phyloP scores from a whole-genome alignment of 2,329 filamentous ascomycete genomes.

The Alternaria rosae region DNA sequence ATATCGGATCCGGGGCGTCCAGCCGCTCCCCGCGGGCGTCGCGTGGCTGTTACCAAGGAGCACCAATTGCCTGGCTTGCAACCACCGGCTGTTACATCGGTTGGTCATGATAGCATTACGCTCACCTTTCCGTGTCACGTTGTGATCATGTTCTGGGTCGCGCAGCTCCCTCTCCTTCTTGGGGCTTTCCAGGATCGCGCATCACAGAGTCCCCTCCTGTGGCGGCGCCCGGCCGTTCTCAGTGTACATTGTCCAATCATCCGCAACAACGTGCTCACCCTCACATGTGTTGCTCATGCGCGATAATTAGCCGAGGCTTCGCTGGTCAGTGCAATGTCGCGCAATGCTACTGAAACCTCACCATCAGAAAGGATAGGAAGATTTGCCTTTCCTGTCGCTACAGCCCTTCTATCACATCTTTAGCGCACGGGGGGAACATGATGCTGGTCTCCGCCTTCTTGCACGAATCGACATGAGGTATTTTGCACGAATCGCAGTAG shows the following conservation, averaged over 20 bases:
- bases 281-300: slow-evolving; percentile 17
- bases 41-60: slow-evolving; percentile 26
- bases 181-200: neutral
- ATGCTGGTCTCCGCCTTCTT: slow-evolving; percentile 30
- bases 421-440: slow-evolving; percentile 44
- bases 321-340: neutral
- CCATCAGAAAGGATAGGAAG: slow-evolving; percentile 5
- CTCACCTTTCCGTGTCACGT: slow-evolving; percentile 7
- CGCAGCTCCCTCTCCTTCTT: neutral
- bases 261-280: slow-evolving; percentile 30
- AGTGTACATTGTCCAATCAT: slow-evolving; percentile 13
- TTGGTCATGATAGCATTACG: slow-evolving; percentile 18
- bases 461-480: slow-evolving; percentile 25
- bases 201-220: neutral
- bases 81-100: slow-evolving; percentile 35
- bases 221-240: neutral
- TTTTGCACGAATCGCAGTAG: slow-evolving; percentile 22
- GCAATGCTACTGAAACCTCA: slow-evolving; percentile 12
- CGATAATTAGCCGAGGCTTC: slow-evolving; percentile 12
- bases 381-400: slow-evolving; percentile 21
- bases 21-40: slow-evolving; percentile 44
- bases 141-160: slow-evolving; percentile 5
- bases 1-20: slow-evolving; percentile 30
- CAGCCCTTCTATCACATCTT: slow-evolving; percentile 17
- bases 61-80: slow-evolving; percentile 33